A percentile compares a stretch with the other conserved stretches of the same genome.
Conservation (phyloP, 2,329 filamentous ascomycete genomes). For the Grosmannia serpens region DNA sequence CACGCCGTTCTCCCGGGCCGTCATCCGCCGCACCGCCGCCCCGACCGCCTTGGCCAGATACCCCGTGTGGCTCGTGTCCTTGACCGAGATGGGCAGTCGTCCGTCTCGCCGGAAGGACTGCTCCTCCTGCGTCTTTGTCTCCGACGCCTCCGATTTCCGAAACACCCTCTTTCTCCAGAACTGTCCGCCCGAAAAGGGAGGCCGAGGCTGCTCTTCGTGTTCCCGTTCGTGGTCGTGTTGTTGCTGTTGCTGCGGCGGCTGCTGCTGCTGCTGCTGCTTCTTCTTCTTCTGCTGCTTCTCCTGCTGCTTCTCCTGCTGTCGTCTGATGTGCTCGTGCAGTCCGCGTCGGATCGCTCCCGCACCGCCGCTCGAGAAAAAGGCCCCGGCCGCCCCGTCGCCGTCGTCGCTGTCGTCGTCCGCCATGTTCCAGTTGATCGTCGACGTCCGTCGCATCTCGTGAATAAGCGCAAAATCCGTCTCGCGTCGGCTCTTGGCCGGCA, state of each 20-base stretch:
- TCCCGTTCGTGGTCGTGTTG: neutral
- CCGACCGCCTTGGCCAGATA: slow-evolving; percentile 66
- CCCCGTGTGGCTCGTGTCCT: slow-evolving; percentile 56
- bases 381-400: neutral
- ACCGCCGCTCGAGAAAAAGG: neutral
- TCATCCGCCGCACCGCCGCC: slow-evolving; percentile 46
- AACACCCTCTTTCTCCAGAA: slow-evolving; percentile 2
- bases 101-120: slow-evolving; percentile 48
- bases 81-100: slow-evolving; percentile 59
- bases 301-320: neutral
- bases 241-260: neutral
- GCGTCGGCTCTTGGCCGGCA: too few relatives aligned
- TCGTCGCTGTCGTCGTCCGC: neutral
- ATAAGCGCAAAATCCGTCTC: neutral
- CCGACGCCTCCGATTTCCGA: neutral
- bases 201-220: too few relatives aligned
- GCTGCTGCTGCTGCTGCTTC: neutral
- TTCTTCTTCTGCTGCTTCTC: neutral
- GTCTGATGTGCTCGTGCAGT: neutral
- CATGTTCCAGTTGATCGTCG: neutral
- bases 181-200: neutral
- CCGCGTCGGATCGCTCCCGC: neutral
- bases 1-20: slow-evolving; percentile 24
- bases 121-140: neutral
- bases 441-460: neutral